These are phyloP conservation scores for Mycosphaerella arachidis DNA, from an alignment of 2,329 filamentous ascomycete genomes.

Conservation along the genomic window DNA sequence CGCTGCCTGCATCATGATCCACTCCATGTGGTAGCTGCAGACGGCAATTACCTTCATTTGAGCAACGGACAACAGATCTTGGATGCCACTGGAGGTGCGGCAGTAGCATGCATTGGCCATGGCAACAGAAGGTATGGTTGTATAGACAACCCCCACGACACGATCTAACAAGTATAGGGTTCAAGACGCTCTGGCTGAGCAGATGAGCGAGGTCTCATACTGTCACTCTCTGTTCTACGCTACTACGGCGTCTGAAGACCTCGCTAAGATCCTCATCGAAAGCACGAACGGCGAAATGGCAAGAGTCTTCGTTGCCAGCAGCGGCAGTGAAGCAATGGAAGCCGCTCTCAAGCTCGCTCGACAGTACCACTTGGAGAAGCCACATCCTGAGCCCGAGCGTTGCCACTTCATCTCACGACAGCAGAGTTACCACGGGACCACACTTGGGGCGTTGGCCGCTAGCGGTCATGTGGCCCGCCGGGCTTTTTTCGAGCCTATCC, in stretches of 20 bases:
- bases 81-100: constrained; percentile 69
- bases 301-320: constrained; percentile 54
- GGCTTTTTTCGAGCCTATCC: constrained; percentile 57
- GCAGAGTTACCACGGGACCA: constrained; percentile 67
- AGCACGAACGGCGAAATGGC: constrained; percentile 52
- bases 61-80: constrained; percentile 58
- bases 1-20: constrained; percentile 47
- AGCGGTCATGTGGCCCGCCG: constrained; percentile 60
- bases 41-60: constrained; percentile 51
- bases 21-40: constrained; percentile 45
- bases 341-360: constrained; percentile 62
- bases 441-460: constrained; percentile 61
- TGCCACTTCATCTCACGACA: constrained; percentile 60
- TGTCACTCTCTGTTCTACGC: constrained; percentile 57
- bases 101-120: constrained; percentile 67
- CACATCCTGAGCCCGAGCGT: constrained; percentile 49
- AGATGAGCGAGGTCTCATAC: constrained; percentile 57
- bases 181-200: constrained; percentile 53
- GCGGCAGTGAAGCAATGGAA: constrained; percentile 64
- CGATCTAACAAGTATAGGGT: constrained; percentile 38
- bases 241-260: constrained; percentile 50
- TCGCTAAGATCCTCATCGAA: constrained; percentile 48
- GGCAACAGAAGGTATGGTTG: constrained; percentile 48
- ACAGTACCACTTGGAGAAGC: constrained; percentile 61
- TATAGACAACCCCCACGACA: not conserved